These are phyloP conservation scores for Magnusiomyces fungicola DNA, from an alignment of 1,139 yeast species.

Conservation along the genomic window DNA sequence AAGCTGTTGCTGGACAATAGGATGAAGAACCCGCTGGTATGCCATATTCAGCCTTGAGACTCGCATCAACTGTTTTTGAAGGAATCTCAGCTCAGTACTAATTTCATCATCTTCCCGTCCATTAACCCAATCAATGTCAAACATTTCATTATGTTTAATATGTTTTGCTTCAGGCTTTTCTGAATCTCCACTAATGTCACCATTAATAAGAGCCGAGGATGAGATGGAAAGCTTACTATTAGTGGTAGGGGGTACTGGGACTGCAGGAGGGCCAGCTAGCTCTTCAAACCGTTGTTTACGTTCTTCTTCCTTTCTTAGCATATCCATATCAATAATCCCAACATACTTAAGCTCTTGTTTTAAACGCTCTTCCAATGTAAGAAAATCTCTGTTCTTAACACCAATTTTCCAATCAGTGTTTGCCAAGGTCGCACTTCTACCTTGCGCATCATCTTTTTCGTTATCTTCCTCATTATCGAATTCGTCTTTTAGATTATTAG, in stretches of 20 bases:
- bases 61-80: slow-evolving; percentile 62
- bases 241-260: background rate
- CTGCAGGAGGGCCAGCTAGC: slow-evolving; percentile 7
- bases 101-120: slow-evolving; percentile 93
- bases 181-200: slow-evolving; percentile 14
- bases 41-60: slow-evolving; percentile 59
- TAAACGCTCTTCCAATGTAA: slow-evolving; percentile 76
- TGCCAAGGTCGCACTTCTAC: slow-evolving; percentile 16
- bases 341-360: slow-evolving; percentile 83
- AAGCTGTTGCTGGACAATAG: slow-evolving; percentile 78
- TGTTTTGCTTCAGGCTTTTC: slow-evolving; percentile 4
- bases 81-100: slow-evolving; percentile 67
- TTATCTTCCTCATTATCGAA: slow-evolving; percentile 6
- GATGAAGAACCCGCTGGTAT: slow-evolving; percentile 58
- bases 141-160: slow-evolving; percentile 17
- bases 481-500: background rate
- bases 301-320: slow-evolving; percentile 29
- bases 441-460: slow-evolving; percentile 11
- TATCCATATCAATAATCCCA: slow-evolving; percentile 63
- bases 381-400: slow-evolving; percentile 54
- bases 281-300: slow-evolving; percentile 27
- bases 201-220: background rate
- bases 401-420: slow-evolving; percentile 38
- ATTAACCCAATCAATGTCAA: slow-evolving; percentile 67
- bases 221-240: background rate